A percentile compares a stretch with the other conserved stretches of the same genome.
Evolutionary conservation across 805 yeast genomes (phyloP).

Genomic region (Teunomyces kruisii): DNA sequence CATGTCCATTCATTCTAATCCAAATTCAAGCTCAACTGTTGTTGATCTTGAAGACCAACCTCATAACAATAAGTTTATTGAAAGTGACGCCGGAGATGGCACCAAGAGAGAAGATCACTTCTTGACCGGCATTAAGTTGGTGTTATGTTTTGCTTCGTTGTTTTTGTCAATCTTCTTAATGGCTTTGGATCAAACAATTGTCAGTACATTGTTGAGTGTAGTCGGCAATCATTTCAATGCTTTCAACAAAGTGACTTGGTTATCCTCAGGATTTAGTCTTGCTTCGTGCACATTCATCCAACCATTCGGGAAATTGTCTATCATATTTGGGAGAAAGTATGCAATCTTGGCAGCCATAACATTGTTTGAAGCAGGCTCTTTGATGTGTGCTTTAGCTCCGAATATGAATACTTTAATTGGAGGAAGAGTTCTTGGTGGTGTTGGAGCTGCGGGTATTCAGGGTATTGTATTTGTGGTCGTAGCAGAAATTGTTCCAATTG

Average conservation of each 20-base stretch:
- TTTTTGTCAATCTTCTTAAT: slow-evolving; percentile 32
- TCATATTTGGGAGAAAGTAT: slow-evolving; percentile 36
- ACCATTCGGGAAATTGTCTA: slow-evolving; percentile 37
- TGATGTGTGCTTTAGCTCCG: slow-evolving; percentile 37
- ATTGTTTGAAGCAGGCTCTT: slow-evolving; percentile 35
- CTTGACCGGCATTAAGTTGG: slow-evolving; percentile 27
- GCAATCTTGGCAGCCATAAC: slow-evolving; percentile 24
- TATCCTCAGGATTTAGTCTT: slow-evolving; percentile 36
- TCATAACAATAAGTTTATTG: too few relatives aligned
- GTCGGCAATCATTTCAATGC: slow-evolving; percentile 38
- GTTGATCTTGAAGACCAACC: too few relatives aligned
- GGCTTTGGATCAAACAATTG: slow-evolving; percentile 42
- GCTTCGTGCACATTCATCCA: slow-evolving; percentile 33
- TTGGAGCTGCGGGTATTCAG: slow-evolving; percentile 39
- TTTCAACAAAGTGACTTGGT: slow-evolving; percentile 36
- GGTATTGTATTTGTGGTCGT: slow-evolving; percentile 26
- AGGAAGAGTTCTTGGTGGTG: slow-evolving; percentile 38
- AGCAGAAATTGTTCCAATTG: slow-evolving; percentile 31
- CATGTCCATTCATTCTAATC: too few relatives aligned
- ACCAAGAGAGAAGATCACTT: slow-evolving; percentile 29
- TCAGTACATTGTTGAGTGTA: slow-evolving; percentile 31
- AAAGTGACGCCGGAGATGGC: too few relatives aligned
- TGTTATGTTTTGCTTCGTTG: slow-evolving; percentile 25
- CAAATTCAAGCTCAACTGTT: too few relatives aligned
- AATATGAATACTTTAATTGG: slow-evolving; percentile 40